Base-by-base conservation (phyloP, 2,329 filamentous ascomycete species). In the Rhinocladiella similis region DNA sequence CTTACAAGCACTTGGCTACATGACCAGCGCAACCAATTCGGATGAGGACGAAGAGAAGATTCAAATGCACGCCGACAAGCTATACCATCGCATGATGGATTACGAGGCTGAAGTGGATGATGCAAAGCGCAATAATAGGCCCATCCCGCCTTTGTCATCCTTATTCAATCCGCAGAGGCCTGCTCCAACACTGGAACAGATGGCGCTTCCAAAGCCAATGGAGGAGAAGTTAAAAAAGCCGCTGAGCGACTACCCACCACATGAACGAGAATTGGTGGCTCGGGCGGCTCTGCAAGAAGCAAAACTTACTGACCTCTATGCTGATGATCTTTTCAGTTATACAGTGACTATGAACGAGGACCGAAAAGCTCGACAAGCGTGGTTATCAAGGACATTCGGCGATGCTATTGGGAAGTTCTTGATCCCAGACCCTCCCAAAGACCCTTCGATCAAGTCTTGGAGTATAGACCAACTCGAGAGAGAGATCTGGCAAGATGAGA, bases 21-120 rank as follows among this genome's bases (percentile, higher is more conserved):
- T 62, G 59, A 57, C 54, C n/a, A 60, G 50, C 41, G 82, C 95
- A 33, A 83, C 84, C 6, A 84, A 83, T 22, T 77, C 83, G 60
- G 83, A 88, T 43, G 81, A 86, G 27, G 81, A 89, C 50, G 89
- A 96, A 66, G 92, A 97, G 71, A 84, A 88, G 65, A 91, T 99
- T 60, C 94, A 97, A 74, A 90, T 97, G 87, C 92, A 97, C 72
- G 93, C 93, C 57, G 94, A 99, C 75, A 84, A 84, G 61, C 80
- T 99, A 39, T 99, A 91, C 73, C 89, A 93, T 67, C 85, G 88
- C 65, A 91, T 97, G 86, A 73, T 96, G 36, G 82, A 84, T 59
- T 91, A 96, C 70, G 93, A 99, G 73, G 79, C 78, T 18, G 83
- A 81, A 61, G 84, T 89, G n/a, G 84, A 88, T 62, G 81, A 85